Percentiles rank a stretch among this genome's conserved stretches.
phyloP scores from a whole-genome alignment of 2,329 filamentous ascomycete genomes.

The Arachnopeziza araneosa region DNA sequence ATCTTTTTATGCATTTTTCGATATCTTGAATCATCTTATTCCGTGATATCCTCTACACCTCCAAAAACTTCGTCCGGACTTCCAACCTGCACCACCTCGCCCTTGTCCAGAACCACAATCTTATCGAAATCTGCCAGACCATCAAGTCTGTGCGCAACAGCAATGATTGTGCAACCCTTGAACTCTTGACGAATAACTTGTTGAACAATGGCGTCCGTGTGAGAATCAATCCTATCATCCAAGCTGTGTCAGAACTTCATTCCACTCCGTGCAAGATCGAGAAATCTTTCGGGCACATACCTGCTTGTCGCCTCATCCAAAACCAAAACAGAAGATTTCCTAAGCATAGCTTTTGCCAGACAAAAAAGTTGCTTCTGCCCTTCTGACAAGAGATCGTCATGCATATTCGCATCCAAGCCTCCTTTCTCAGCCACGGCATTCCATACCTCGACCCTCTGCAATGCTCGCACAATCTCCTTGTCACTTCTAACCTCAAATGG shows the following conservation, averaged over 20 bases:
- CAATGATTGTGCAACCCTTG: slow-evolving; percentile 46
- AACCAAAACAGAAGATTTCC: slow-evolving; percentile 35
- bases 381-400: slow-evolving; percentile 56
- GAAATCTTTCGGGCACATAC: no score
- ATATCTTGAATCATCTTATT: no score
- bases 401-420: slow-evolving; percentile 32
- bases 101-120: slow-evolving; percentile 37
- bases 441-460: slow-evolving; percentile 19
- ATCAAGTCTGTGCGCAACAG: slow-evolving; percentile 34
- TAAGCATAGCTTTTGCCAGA: slow-evolving; percentile 41
- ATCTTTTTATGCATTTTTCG: no score
- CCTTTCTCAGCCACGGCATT: slow-evolving; percentile 16
- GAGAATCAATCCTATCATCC: slow-evolving; percentile 44
- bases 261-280: no score
- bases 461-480: background rate
- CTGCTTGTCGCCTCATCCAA: slow-evolving; percentile 38
- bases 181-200: slow-evolving; percentile 49
- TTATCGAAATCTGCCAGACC: slow-evolving; percentile 45
- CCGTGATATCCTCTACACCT: no score
- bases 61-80: slow-evolving; percentile 1
- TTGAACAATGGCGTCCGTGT: slow-evolving; percentile 52
- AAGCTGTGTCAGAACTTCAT: no score
- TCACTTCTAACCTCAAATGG: slow-evolving; percentile 25
- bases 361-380: slow-evolving; percentile 46
- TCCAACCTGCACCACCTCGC: slow-evolving; percentile 63